phyloP scores from a whole-genome alignment of 1,284 basidiomycete species.

The Naganishia sp. region DNA sequence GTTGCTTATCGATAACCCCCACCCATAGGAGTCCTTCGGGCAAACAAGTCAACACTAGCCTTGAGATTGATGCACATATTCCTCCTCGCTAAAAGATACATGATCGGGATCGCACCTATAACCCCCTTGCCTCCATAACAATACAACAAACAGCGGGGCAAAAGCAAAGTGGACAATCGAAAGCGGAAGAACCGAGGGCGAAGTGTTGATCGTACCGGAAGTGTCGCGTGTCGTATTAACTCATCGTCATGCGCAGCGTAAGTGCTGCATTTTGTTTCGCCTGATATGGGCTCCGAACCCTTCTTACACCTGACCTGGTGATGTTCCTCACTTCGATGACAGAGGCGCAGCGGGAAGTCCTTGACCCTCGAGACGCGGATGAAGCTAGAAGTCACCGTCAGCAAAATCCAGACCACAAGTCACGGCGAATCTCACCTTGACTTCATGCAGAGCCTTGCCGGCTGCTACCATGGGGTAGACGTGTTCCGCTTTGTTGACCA shows the following conservation, averaged over 20 bases:
- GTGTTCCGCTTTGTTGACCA: slow-evolving; percentile 81
- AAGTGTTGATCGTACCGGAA: slow-evolving; percentile 4
- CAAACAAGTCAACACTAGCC: too few relatives aligned
- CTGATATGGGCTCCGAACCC: neutral
- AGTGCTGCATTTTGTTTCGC: slow-evolving; percentile 2
- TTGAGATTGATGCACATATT: slow-evolving; percentile 1
- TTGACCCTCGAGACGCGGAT: slow-evolving; percentile 14
- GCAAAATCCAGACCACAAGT: neutral
- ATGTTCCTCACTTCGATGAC: slow-evolving; percentile 1
- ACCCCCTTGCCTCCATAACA: neutral
- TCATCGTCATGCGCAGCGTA: slow-evolving; percentile 1
- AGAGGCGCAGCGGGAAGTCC: slow-evolving; percentile 19
- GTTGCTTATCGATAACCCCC: too few relatives aligned
- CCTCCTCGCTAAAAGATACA: slow-evolving; percentile 3
- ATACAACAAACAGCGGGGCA: slow-evolving; percentile 2
- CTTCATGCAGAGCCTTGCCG: slow-evolving; percentile 88
- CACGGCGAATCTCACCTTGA: slow-evolving; percentile 56
- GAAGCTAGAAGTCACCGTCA: slow-evolving; percentile 2
- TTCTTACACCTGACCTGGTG: neutral
- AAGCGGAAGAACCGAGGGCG: neutral
- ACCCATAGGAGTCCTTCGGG: too few relatives aligned
- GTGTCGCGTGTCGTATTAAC: slow-evolving; percentile 9
- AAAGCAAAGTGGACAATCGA: neutral
- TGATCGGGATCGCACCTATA: neutral
- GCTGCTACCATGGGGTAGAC: slow-evolving; percentile 86